Evolutionary conservation across 257 asterid species (phyloP), one percentile per base, ranked within the genome.

Genomic region (Rauvolfia tetraphylla): DNA sequence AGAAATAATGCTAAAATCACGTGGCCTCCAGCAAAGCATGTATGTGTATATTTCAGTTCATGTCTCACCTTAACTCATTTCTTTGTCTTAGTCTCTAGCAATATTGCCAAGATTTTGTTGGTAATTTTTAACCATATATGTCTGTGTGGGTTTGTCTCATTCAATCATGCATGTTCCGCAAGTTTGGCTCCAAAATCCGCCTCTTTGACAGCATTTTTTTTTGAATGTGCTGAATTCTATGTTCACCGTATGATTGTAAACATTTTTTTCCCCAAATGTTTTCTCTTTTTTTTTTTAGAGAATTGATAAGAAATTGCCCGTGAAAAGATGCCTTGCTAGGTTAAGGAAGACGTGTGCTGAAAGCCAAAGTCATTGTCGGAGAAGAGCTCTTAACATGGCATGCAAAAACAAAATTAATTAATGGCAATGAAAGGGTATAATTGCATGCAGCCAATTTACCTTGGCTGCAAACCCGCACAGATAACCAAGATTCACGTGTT

Each of bases 1-100:
- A 58, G 71, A 72, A 71, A 56, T 59, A 68, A 53, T 18, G 42
- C 75, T 49, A 79, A 80, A 74, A 59, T 81, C 90, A 84, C 90
- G 80, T 84, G 88, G 78, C 57, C 42, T 78, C 76, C 79, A 56
- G 74, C 65, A 6, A 15, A 4, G 49, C 25, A 76, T 33, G 54
- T 31, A 23, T 71, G 73, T 65, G 22, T 15, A 42, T 74, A 58
- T 56, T 58, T 68, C 49, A 74, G 62, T 73, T 71, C 73, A 67
- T 68, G 72, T 67, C 73, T 59, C 72, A 36, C 49, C 56, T 65
- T 38, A 74, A 44, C 62, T 49, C 65, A 72, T 48, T 67, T 56
- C n/a, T 63, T 84, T 72, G 79, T 79, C 81, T 79, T 82, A 75
- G 79, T 75, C 81, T 71, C 62, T 67, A 46, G 53, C 75, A 31